phyloP scores from a whole-genome alignment of 139 green algal genomes.

The Yamagishiella unicocca region DNA sequence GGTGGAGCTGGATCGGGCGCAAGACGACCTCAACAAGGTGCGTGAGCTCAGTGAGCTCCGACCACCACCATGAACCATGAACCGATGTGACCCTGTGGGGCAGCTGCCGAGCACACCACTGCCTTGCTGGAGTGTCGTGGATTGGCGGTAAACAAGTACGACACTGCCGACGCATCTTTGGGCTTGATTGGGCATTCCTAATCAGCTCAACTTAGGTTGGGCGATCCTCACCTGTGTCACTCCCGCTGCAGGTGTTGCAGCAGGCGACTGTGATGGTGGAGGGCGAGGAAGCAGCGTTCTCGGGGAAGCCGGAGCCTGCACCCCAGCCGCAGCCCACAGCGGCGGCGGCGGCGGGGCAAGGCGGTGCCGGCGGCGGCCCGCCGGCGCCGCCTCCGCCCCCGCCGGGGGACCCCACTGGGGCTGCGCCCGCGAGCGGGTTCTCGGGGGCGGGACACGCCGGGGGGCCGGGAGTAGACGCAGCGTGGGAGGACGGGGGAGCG shows the following conservation, averaged over 20 bases:
- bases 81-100: no score
- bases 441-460: neutral
- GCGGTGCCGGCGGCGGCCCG: neutral
- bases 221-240: neutral
- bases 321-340: neutral
- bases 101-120: no score
- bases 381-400: neutral
- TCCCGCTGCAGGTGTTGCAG: slow-evolving; percentile 17
- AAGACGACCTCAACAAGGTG: slow-evolving; percentile 31
- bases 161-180: no score
- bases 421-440: neutral
- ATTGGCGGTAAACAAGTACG: no score
- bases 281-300: slow-evolving; percentile 16
- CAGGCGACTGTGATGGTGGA: slow-evolving; percentile 33
- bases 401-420: neutral
- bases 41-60: no score
- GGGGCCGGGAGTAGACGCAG: neutral
- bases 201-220: no score
- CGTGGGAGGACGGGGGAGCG: neutral
- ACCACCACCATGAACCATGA: no score
- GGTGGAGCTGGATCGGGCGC: slow-evolving; percentile 12
- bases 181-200: no score
- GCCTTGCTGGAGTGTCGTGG: no score
- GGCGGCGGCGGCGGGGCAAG: neutral
- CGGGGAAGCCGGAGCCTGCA: neutral